Evolutionary conservation across 768 basidiomycete genomes (phyloP), one percentile per base, ranked within the genome.

Genomic region (Hericium alpestre): DNA sequence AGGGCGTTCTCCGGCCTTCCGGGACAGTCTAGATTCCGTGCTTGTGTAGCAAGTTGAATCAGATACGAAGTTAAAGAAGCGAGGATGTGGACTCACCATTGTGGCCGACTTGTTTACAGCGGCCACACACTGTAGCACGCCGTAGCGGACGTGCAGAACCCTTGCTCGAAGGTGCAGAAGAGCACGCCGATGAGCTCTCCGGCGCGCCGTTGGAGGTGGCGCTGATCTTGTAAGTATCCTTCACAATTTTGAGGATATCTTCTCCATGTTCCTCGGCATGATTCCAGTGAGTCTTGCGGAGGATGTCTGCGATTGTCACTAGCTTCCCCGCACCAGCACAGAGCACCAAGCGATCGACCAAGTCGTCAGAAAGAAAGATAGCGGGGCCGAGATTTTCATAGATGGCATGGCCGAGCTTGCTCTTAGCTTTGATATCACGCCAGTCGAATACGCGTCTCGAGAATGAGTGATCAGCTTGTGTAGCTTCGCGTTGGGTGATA

Each of bases 381-480:
- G 13, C 18, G 2, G 50, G 50, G 3, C 50, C 50, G 12, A 51
- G 25, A 51, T 51, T 18, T 11, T 1, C 25, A 18, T 51, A 51
- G 11, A 51, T 23, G 2, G 22, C 50, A 8, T 3, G 25, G 27
- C 2, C 3, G 11, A 51, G 18, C 12, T 23, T 11, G 2, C 1
- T 23, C 25, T 37, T 16, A 2, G 50, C 50, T 2, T 18, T 32
- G 7, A 23, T 3, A 1, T 23, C 25, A 25, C 61, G 54, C 61
- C 66, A 68, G 6, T 53, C 58, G 12, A 59, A 16, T 1, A 69
- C 55, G 0, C 56, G 52, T 2, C n/a, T 11, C 2, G 48, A 43
- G 2, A 67, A 41, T 1, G 16, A 27, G 3, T 40, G 2, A 20
- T 68, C 63, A 2, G 51, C 16, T 8, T 23, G 22, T 0, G 39